Percentiles rank a stretch among this genome's conserved stretches.
Conservation (phyloP, 495 filamentous ascomycete genomes). For the Letharia lupina region DNA sequence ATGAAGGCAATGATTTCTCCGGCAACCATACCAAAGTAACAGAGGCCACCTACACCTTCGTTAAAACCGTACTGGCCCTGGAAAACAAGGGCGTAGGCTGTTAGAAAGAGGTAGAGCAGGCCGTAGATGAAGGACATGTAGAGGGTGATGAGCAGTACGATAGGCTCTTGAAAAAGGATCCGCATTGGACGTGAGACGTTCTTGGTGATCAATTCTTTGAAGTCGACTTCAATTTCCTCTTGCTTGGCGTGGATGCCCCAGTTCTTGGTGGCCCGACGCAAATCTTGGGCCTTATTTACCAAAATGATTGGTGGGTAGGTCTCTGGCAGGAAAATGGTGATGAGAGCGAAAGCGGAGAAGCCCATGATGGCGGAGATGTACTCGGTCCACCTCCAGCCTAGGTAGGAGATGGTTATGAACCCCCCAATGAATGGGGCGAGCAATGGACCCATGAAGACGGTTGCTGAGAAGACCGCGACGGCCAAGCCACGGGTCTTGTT, state of each 20-base stretch:
- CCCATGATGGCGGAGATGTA: constrained; percentile 37
- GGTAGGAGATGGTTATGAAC: constrained; percentile 31
- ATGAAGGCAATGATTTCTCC: constrained; percentile 43
- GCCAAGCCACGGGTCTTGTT: constrained; percentile 41
- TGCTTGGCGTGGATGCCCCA: constrained; percentile 50
- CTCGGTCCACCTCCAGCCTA: constrained; percentile 44
- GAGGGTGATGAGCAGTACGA: constrained; percentile 44
- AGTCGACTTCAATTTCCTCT: constrained; percentile 45
- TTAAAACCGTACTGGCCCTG: constrained; percentile 36
- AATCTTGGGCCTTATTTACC: constrained; percentile 44
- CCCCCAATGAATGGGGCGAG: constrained; percentile 44
- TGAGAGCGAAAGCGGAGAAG: constrained; percentile 38
- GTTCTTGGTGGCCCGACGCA: constrained; percentile 55
- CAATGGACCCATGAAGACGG: constrained; percentile 43
- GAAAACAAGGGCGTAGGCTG: constrained; percentile 53
- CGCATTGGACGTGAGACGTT: constrained; percentile 53
- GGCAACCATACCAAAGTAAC: constrained; percentile 52
- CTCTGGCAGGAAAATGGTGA: constrained; percentile 49
- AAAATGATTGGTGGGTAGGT: constrained; percentile 53
- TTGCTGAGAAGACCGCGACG: constrained; percentile 43
- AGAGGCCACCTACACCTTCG: constrained; percentile 43
- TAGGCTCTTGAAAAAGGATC: constrained; percentile 54
- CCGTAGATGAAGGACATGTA: constrained; percentile 45
- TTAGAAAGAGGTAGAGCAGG: constrained; percentile 56
- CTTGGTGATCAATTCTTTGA: constrained; percentile 38